Conservation (phyloP, 768 basidiomycete genomes). For the Termitomyces sp. region DNA sequence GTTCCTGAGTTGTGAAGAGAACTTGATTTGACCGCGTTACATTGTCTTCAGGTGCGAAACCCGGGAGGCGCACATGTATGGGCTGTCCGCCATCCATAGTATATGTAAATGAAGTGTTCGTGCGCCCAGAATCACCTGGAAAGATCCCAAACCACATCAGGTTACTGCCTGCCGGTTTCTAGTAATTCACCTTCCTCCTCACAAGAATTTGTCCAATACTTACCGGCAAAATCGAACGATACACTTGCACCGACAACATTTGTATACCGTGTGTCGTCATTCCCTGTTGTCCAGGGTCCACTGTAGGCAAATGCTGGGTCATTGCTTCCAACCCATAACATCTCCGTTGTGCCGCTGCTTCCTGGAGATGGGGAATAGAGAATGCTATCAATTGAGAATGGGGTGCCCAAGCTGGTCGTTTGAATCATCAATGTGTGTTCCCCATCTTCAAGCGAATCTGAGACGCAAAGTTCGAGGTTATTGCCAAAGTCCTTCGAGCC, state of each 20-base stretch:
- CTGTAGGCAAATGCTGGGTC: not conserved
- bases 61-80: not conserved
- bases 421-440: not conserved
- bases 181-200: not conserved
- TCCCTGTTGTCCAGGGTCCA: not conserved
- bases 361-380: not conserved
- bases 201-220: not conserved
- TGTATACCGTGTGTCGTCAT: not conserved
- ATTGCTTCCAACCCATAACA: not conserved
- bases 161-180: not conserved
- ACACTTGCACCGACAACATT: not conserved
- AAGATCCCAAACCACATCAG: not conserved
- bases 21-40: not conserved
- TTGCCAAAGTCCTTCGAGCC: not conserved
- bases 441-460: not conserved
- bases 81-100: not conserved
- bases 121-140: not conserved
- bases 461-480: not conserved
- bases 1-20: not conserved
- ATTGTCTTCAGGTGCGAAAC: not conserved
- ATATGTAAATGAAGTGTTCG: not conserved
- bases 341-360: not conserved
- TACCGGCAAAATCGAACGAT: not conserved
- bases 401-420: not conserved
- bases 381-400: not conserved